phyloP scores from a whole-genome alignment of 2,329 filamentous ascomycete genomes.

The Cytospora paraplurivora region DNA sequence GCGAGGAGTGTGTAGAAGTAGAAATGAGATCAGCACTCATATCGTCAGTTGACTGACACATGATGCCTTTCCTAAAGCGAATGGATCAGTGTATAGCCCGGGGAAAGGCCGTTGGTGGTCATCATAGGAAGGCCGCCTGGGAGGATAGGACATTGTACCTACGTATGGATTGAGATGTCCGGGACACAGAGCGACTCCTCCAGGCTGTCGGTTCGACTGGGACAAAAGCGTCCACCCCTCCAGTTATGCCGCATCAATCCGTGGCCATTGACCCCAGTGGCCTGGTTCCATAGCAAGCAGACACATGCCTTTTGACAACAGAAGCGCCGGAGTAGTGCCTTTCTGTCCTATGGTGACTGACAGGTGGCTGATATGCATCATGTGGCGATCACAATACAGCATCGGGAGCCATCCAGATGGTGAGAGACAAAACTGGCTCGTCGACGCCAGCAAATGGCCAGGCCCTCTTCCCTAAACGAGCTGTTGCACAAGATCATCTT shows the following conservation, averaged over 20 bases:
- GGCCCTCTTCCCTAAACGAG: not conserved
- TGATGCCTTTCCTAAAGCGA: constrained; percentile 20
- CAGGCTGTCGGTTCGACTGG: not conserved
- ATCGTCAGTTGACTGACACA: constrained; percentile 8
- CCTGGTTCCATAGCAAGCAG: too few species aligned
- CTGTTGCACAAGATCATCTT: not conserved
- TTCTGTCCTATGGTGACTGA: not conserved
- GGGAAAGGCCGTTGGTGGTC: constrained; percentile 5
- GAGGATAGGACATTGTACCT: not conserved
- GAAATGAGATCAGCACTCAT: not conserved
- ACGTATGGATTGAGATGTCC: not conserved
- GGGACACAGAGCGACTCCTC: not conserved
- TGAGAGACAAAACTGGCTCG: not conserved
- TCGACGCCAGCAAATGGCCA: not conserved
- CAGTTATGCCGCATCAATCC: not conserved
- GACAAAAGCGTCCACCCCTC: not conserved
- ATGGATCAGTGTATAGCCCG: constrained; percentile 8
- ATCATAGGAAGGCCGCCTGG: not conserved
- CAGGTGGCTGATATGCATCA: not conserved
- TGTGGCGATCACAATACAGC: not conserved
- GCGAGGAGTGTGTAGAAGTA: too few species aligned
- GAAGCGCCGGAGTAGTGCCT: not conserved
- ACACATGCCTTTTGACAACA: too few species aligned
- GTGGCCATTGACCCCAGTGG: not conserved
- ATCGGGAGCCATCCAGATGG: not conserved